Evolutionary conservation across 345 rosid species (phyloP), one percentile per base, ranked within the genome.

Genomic region (Moricandia arvensis): DNA sequence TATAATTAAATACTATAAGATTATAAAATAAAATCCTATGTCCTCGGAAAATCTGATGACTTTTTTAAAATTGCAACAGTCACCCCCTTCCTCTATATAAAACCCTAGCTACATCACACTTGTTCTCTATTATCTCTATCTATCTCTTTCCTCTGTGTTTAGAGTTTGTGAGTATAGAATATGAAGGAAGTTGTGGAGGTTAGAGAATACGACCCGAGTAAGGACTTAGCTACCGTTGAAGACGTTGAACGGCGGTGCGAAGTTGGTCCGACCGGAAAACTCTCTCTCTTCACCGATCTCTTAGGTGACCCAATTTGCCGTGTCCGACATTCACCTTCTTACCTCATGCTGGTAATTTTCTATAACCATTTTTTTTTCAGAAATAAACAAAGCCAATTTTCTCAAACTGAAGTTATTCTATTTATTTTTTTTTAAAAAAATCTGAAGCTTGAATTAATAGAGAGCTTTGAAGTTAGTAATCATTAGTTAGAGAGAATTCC

Each of bases 321-420:
- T 84, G 89, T 91, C 88, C 97, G 98, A 86, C 84, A 94, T 80
- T 94, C 97, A 55, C 97, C 97, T 67, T 91, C 92, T 79, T 94
- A 87, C 62, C 92, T 87, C 83, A 94, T 94, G 97, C 97, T 94
- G 97, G 98, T 94, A 82, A 66, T 63, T 24, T 54, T 58, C 24
- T 35, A 69, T 1, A 64, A 41, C 55, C n/a, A 35, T 2, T 21
- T 63, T 31, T 38, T 63, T 4, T 24, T 17, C 68, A 3, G 6
- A 29, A 57, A n/a, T 24, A 10, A 57, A 57, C 33, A 57, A 8
- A 62, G 34, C 51, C 31, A 6, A 41, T 16, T 43, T 59, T 43
- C 6, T 8, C 51, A 66, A 45, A 66, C 8, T 41, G 2, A 2
- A 49, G 17, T 47, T 15, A n/a, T 21, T 21, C 24, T 21, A 47